Base-by-base conservation (phyloP, 1,284 basidiomycete species). In the Mycosarcoma maydis region DNA sequence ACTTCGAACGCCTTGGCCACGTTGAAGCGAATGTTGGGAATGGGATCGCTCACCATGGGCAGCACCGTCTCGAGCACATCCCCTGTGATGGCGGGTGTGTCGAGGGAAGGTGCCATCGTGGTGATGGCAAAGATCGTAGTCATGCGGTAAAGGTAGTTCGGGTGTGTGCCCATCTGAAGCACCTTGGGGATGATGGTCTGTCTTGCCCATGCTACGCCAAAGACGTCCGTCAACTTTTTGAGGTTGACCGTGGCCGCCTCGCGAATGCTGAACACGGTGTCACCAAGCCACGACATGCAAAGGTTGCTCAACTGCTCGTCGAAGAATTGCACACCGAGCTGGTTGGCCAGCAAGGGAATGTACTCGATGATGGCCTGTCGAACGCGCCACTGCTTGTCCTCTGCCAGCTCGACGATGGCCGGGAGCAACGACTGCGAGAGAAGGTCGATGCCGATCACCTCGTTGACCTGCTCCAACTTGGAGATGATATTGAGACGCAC, bases 311-410 rank as follows among this genome's bases (percentile, higher is more conserved):
- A 87, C 83, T 97, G 93, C 80, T 98, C 96, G 83, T 99, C 94
- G 80, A 99, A 98, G 86, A 98, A 98, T 32, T 90, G 86, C 74
- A 94, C 93, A 57, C 96, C 96, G 51, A 99, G 88, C 83, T 99
- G 96, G 20, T 91, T 95, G 42, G 96, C 94, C 36, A 99, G 89
- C 20, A 98, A 88, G 86, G 96, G 84, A 89, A 87, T 98, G 84
- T 99, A 98, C 84, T 98, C 96, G 83, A 99, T 99, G 84, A 99
- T 98, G 14, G 96, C 96, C 84, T 99, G 96, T 74, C 96, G 90
- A 37, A 99, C 96, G 45, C 96, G 90, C 96, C 96, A 99, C 74
- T 97, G 97, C 84, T 98, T 99, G 86, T 99, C 96, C 83, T 98
- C 96, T 22, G 96, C 95, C 40, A 99, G 86, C 82, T 98, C 92